Percentiles rank a stretch among this genome's conserved stretches.
Conservation (phyloP, 192 early-diverging fungal genomes). For the Neocallimastix lanati region DNA sequence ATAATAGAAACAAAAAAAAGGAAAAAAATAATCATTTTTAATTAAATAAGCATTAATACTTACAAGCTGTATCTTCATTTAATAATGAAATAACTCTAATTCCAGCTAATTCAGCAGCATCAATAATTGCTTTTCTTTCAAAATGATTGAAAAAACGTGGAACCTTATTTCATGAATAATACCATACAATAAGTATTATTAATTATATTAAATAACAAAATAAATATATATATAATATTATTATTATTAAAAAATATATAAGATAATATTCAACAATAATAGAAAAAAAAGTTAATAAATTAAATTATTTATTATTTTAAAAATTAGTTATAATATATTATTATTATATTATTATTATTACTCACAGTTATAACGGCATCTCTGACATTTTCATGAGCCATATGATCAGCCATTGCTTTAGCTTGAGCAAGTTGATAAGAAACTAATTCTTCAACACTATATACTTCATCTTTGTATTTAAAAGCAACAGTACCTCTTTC, state of each 20-base stretch:
- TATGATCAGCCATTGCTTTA: slow-evolving; percentile 58
- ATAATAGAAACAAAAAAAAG: no score
- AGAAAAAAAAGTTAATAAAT: no score
- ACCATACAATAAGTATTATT: no score
- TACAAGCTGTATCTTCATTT: slow-evolving; percentile 83
- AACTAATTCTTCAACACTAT: slow-evolving; percentile 72
- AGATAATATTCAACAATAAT: no score
- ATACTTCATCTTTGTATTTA: slow-evolving; percentile 29
- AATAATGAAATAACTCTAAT: slow-evolving; percentile 64
- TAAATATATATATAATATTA: no score
- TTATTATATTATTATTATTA: not conserved
- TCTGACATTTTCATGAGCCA: slow-evolving; percentile 48
- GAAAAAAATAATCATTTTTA: no score
- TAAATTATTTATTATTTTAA: no score
- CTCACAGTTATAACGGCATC: slow-evolving; percentile 83
- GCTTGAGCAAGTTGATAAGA: slow-evolving; percentile 86
- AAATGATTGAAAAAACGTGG: slow-evolving; percentile 77
- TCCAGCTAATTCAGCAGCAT: slow-evolving; percentile 79
- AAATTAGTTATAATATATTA: no score
- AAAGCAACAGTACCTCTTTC: slow-evolving; percentile 50
- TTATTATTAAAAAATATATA: no score
- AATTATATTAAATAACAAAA: no score
- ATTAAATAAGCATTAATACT: no score
- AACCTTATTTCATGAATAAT: slow-evolving; percentile 26
- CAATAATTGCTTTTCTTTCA: slow-evolving; percentile 81